Evolutionary conservation across 2,329 filamentous ascomycete species (phyloP).

Genomic region (Simplicillium aogashimaense): DNA sequence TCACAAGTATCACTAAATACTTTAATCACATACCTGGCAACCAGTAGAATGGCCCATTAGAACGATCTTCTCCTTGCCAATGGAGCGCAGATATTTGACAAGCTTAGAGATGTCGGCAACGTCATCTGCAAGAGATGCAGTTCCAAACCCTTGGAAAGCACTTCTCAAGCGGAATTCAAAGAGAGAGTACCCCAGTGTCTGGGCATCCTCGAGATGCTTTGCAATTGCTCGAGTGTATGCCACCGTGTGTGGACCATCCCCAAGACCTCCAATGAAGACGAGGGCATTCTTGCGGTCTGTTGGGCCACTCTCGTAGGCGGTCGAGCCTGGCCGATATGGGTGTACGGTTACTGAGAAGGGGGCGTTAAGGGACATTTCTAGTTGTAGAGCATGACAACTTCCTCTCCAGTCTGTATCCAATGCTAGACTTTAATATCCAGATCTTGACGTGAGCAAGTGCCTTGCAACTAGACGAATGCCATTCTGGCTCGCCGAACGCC

Average conservation of each 20-base stretch:
- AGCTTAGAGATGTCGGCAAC: constrained; percentile 42
- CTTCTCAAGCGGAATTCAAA: constrained; percentile 48
- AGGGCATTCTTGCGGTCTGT: constrained; percentile 43
- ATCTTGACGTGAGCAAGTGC: too few species aligned
- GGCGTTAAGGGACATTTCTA: constrained; percentile 15
- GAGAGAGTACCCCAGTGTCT: constrained; percentile 36
- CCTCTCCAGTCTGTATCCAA: not conserved
- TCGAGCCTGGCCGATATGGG: constrained; percentile 26
- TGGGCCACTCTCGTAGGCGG: constrained; percentile 37
- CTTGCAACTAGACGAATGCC: too few species aligned
- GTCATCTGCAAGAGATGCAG: constrained; percentile 38
- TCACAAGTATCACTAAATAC: not conserved
- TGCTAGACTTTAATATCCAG: too few species aligned
- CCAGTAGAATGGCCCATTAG: constrained; percentile 51
- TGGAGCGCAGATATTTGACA: constrained; percentile 40
- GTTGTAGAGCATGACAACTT: not conserved
- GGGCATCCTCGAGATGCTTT: constrained; percentile 25
- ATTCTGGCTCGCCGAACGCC: too few species aligned
- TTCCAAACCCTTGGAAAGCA: constrained; percentile 43
- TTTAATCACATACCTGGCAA: constrained; percentile 34
- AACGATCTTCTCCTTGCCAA: constrained; percentile 41
- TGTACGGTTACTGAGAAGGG: constrained; percentile 36
- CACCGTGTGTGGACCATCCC: constrained; percentile 58
- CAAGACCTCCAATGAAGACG: constrained; percentile 61
- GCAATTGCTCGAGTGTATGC: constrained; percentile 43